phyloP scores from a whole-genome alignment of 768 basidiomycete genomes.

The Boletus tomentosulus region DNA sequence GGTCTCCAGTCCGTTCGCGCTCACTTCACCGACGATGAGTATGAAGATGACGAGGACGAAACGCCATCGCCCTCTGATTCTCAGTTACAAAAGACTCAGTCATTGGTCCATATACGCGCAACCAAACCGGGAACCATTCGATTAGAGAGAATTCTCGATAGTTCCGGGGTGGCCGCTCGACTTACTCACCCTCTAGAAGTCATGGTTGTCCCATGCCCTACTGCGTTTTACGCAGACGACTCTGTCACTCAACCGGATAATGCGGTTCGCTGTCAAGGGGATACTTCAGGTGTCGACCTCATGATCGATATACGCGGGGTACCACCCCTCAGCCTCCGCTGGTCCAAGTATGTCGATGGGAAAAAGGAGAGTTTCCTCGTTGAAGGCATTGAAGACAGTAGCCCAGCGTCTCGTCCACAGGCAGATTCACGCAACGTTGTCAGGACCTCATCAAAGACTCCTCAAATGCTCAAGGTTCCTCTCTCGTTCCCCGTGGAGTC shows the following conservation, averaged over 20 bases:
- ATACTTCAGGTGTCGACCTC: conserved; percentile 52
- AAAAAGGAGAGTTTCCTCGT: conserved; percentile 69
- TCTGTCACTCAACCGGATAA: conserved; percentile 34
- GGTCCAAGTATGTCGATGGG: conserved; percentile 68
- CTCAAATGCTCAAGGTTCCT: conserved; percentile 65
- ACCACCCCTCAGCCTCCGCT: conserved; percentile 72
- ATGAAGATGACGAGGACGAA: conserved; percentile 54
- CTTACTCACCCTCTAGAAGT: conserved; percentile 61
- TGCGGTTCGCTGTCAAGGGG: conserved; percentile 65
- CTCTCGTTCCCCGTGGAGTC: conserved; percentile 58
- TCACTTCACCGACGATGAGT: conserved; percentile 54
- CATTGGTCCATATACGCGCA: conserved; percentile 66
- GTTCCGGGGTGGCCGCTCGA: conserved; percentile 67
- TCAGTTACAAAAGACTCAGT: conserved; percentile 69
- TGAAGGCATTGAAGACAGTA: conserved; percentile 74
- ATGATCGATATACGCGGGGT: conserved; percentile 67
- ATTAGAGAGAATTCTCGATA: conserved; percentile 70
- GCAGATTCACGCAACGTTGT: conserved; percentile 22
- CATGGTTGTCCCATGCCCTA: conserved; percentile 78
- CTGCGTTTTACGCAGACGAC: conserved; percentile 55
- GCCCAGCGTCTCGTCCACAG: conserved; percentile 31
- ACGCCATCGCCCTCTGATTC: conserved; percentile 30
- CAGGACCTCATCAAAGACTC: conserved; percentile 26
- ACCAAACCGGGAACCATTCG: conserved; percentile 70
- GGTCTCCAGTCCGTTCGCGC: conserved; percentile 44